A percentile compares a stretch with the other conserved stretches of the same genome.
These are phyloP conservation scores for Cryphonectria carpinicola DNA, from an alignment of 2,329 filamentous ascomycete genomes.

Conservation along the genomic window DNA sequence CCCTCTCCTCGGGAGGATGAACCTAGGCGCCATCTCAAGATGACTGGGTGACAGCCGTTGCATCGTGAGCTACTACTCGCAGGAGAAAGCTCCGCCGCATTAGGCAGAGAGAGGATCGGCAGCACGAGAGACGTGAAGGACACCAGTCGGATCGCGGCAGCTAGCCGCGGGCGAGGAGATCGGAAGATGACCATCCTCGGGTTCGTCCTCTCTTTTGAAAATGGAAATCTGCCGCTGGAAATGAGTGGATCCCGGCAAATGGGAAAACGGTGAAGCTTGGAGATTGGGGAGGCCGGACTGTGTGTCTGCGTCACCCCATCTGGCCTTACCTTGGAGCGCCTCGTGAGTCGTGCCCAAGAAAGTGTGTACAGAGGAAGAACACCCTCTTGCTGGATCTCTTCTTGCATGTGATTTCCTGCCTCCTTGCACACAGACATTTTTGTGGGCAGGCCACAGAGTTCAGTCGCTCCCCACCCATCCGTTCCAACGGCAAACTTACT, in stretches of 20 bases:
- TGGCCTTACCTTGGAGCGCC: background rate
- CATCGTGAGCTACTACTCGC: background rate
- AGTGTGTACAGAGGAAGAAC: background rate
- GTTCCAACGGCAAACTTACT: constrained; percentile 4
- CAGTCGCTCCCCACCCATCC: background rate
- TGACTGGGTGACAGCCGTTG: background rate
- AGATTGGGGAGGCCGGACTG: constrained; percentile 18
- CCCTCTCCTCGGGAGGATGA: background rate
- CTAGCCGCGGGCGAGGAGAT: background rate
- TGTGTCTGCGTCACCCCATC: background rate
- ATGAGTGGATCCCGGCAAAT: constrained; percentile 14
- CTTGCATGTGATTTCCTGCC: constrained; percentile 2
- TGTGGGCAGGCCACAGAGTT: background rate
- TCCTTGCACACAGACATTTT: constrained; percentile 3
- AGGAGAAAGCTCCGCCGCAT: constrained; percentile 1
- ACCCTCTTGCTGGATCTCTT: background rate
- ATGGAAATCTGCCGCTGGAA: background rate
- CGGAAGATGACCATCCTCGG: background rate
- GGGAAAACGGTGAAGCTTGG: constrained; percentile 22
- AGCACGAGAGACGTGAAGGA: background rate
- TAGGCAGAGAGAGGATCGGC: background rate
- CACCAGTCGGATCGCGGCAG: background rate
- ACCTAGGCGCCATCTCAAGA: too few species aligned
- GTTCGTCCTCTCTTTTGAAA: background rate
- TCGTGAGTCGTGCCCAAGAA: background rate